A percentile compares a stretch with the other conserved stretches of the same genome.
Conservation (phyloP, 805 yeast genomes). For the Wickerhamiella allomyrinae region DNA sequence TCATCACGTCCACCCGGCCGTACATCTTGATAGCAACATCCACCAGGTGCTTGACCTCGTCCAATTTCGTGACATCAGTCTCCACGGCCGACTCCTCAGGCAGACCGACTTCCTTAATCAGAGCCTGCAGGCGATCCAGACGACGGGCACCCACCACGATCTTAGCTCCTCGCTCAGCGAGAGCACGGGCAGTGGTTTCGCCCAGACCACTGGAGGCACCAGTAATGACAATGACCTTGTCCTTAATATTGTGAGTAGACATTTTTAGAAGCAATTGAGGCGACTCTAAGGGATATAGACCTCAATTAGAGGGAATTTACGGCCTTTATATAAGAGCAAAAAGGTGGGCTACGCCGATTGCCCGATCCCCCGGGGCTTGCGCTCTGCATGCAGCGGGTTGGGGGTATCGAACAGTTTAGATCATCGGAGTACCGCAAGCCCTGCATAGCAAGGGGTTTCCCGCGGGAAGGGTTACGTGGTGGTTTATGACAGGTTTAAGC, state of each 20-base stretch:
- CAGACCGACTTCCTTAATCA: neutral
- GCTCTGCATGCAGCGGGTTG: no score
- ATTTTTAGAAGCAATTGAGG: no score
- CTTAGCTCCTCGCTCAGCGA: neutral
- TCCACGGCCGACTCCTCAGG: neutral
- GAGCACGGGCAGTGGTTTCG: neutral
- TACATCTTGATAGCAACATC: neutral
- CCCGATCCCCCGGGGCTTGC: no score
- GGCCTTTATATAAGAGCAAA: no score
- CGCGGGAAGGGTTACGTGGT: no score
- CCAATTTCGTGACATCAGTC: neutral
- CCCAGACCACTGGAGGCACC: neutral
- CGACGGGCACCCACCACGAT: neutral
- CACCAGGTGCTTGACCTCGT: neutral
- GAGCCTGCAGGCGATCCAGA: neutral
- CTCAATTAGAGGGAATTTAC: no score
- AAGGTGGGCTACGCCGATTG: no score
- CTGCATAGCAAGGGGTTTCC: no score
- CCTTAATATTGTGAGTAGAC: neutral
- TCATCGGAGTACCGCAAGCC: no score
- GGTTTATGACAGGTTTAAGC: no score
- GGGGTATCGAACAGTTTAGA: no score
- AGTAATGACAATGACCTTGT: neutral
- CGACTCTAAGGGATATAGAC: no score
- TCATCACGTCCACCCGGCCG: neutral